Base-by-base conservation (phyloP, 768 basidiomycete species). In the Suillus sp. region DNA sequence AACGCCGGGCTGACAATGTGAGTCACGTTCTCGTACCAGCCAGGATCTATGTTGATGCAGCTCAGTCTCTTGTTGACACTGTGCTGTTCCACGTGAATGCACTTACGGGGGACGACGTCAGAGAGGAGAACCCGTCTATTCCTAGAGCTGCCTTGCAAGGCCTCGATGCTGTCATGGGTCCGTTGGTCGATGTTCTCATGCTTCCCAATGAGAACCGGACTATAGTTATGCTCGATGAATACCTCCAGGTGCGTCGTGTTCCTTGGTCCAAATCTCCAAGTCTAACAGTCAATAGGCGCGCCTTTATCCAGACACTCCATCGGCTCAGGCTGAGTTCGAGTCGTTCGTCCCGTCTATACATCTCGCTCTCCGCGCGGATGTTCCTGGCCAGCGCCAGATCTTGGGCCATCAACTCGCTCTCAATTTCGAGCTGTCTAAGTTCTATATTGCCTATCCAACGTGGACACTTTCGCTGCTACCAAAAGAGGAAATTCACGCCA, bases 11-110 rank as follows among this genome's bases (percentile, higher is more conserved):
- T 3, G 79, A 82, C 53, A 90, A 90, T 66, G 90, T 91, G 67
- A 40, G 86, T 76, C 18, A 40, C 59, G 10, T 27, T 59, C 58
- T 59, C 34, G 4, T 11, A 62, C 25, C 50, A 40, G 18, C 37
- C 37, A 32, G 16, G 2, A 47, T 38, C 9, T 27, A 22, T 30
- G 22, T 27, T 61, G 55, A 48, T 45, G 57, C 37, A 45, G 56
- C 50, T 45, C 63, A 92, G 89, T 73, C 80, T 9, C 78, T 87
- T 48, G 81, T 86, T 9, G 89, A 91, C 64, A 92, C 91, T 0
- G 89, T 92, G 1, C 60, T 91, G 13, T 93, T 91, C 78, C 89
- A 92, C 59, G 76, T 95, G 37, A 83, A 93, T 65, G 88, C 91
- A 1, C 68, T 92, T n/a, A 93, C 89, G 0, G 92, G 92, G n/a